phyloP scores from a whole-genome alignment of 345 rosid species.

The Hibiscus tridactylites region DNA sequence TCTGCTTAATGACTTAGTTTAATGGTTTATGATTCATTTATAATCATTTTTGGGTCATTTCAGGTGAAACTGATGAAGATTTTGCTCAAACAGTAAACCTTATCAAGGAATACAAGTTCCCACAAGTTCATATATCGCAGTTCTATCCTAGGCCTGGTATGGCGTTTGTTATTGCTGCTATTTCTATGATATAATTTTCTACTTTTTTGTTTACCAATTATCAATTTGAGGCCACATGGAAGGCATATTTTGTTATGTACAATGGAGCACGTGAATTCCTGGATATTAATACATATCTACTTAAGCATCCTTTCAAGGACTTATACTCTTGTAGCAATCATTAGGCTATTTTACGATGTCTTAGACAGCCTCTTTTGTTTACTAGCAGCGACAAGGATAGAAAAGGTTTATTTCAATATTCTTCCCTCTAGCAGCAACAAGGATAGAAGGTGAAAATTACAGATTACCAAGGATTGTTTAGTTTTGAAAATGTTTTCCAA shows the following conservation, averaged over 20 bases:
- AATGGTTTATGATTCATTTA: neutral
- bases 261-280: neutral
- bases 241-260: neutral
- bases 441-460: neutral
- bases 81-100: slow-evolving; percentile 71
- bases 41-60: slow-evolving; percentile 7
- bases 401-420: neutral
- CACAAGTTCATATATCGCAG: slow-evolving; percentile 97
- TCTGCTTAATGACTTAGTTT: neutral
- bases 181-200: neutral
- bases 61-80: slow-evolving; percentile 92
- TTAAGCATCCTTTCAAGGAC: neutral
- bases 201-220: neutral
- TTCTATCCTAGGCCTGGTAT: slow-evolving; percentile 95
- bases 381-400: neutral
- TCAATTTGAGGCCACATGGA: neutral
- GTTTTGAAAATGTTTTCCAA: neutral
- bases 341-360: neutral
- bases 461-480: neutral
- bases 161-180: neutral
- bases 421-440: neutral
- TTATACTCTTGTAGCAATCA: neutral
- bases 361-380: neutral
- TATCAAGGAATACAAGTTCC: slow-evolving; percentile 58
- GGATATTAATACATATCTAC: neutral